Conservation (phyloP, 2,329 filamentous ascomycete genomes). For the Ophiostoma quercus region DNA sequence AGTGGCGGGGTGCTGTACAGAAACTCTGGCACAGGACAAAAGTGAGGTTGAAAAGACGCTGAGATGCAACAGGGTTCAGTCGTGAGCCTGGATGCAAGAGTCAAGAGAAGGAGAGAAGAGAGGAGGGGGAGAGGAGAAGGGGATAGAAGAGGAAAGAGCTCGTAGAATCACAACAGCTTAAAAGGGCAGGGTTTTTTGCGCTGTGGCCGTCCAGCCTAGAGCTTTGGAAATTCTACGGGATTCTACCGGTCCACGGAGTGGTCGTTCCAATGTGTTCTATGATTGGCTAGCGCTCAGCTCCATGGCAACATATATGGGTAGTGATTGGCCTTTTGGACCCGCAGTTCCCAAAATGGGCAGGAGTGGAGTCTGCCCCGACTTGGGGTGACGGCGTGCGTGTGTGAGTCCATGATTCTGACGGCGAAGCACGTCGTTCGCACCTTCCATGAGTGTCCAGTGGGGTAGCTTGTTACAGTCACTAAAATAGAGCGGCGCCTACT, state of each 20-base stretch:
- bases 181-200: slow-evolving; percentile 31
- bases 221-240: slow-evolving; percentile 34
- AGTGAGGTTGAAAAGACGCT: slow-evolving; percentile 7
- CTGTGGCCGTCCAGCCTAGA: slow-evolving; percentile 27
- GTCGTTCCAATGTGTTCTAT: slow-evolving; percentile 29
- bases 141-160: slow-evolving; percentile 25
- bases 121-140: slow-evolving; percentile 13
- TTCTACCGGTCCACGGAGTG: slow-evolving; percentile 34
- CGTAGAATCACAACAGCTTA: slow-evolving; percentile 30
- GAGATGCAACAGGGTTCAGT: slow-evolving; percentile 15
- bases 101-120: slow-evolving; percentile 10
- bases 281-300: slow-evolving; percentile 24
- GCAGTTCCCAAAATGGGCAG: not conserved
- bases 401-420: not conserved
- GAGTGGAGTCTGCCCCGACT: not conserved
- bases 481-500: slow-evolving; percentile 1
- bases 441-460: slow-evolving; percentile 15
- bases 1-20: not conserved
- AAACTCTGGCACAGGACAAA: slow-evolving; percentile 8
- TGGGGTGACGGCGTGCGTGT: slow-evolving; percentile 1
- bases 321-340: slow-evolving; percentile 5
- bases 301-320: not conserved
- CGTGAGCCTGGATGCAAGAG: slow-evolving; percentile 16
- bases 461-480: not conserved
- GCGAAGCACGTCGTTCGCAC: slow-evolving; percentile 1